Evolutionary conservation across 2,329 filamentous ascomycete genomes (phyloP).

Genomic region (Paecilomyces variotii): DNA sequence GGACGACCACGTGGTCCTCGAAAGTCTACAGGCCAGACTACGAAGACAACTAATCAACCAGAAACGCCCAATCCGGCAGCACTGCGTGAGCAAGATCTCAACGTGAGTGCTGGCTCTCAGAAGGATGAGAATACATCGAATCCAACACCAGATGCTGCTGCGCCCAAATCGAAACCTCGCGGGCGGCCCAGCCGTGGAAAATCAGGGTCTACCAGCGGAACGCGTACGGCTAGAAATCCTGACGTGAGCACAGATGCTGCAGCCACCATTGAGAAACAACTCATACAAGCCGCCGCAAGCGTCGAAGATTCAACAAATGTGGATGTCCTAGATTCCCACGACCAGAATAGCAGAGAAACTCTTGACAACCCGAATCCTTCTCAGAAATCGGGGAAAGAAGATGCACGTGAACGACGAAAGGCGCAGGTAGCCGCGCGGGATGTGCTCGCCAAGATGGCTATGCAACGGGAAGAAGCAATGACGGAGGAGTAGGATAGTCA

Average conservation of each 20-base stretch:
- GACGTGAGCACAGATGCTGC: neutral
- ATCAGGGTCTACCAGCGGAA: neutral
- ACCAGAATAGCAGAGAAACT: constrained; percentile 3
- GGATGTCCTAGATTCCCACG: neutral
- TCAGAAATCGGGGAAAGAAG: neutral
- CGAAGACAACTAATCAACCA: neutral
- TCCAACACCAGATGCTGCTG: constrained; percentile 8
- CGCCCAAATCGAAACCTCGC: neutral
- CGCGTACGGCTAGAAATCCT: neutral
- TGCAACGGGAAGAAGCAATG: constrained; percentile 34
- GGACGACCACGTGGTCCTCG: constrained; percentile 15
- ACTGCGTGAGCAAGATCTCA: constrained; percentile 11
- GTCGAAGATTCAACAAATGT: neutral
- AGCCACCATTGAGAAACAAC: neutral
- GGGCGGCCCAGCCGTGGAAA: neutral
- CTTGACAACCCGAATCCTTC: neutral
- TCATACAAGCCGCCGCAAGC: neutral
- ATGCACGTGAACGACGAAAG: constrained; percentile 19
- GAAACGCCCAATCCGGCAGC: constrained; percentile 10
- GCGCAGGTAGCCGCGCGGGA: constrained; percentile 27
- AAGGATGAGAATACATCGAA: constrained; percentile 6
- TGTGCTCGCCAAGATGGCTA: constrained; percentile 24
- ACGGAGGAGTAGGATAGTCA: constrained; percentile 16
- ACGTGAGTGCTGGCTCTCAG: constrained; percentile 7
- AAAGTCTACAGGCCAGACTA: neutral